Evolutionary conservation across 805 yeast genomes (phyloP).

Genomic region (Starmera pachycereana): DNA sequence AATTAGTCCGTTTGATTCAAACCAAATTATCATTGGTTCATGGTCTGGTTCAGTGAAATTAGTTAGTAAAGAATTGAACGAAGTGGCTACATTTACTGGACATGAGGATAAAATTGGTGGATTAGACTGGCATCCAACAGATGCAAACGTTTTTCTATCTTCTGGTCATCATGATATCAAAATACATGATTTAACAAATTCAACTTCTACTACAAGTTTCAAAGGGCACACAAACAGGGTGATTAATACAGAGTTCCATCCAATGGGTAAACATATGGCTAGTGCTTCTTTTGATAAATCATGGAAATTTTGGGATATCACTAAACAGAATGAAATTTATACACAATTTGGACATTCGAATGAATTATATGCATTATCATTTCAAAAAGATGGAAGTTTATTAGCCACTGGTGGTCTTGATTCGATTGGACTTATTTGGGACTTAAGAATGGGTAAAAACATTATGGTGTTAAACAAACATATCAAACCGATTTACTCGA

Average conservation of each 20-base stretch:
- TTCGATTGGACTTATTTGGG: slow-evolving; percentile 72
- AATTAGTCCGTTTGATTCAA: slow-evolving; percentile 27
- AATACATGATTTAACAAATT: slow-evolving; percentile 19
- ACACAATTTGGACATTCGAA: slow-evolving; percentile 83
- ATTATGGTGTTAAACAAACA: slow-evolving; percentile 57
- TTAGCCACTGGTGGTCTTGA: slow-evolving; percentile 74
- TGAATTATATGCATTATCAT: slow-evolving; percentile 50
- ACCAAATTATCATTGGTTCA: slow-evolving; percentile 52
- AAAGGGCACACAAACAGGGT: slow-evolving; percentile 49
- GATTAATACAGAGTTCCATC: slow-evolving; percentile 54
- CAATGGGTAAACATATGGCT: slow-evolving; percentile 42
- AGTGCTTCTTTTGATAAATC: slow-evolving; percentile 77
- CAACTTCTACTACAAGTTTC: slow-evolving; percentile 8
- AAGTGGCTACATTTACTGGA: slow-evolving; percentile 10
- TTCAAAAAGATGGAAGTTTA: slow-evolving; percentile 73
- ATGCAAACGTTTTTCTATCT: slow-evolving; percentile 26
- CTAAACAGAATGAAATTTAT: slow-evolving; percentile 36
- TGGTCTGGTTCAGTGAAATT: slow-evolving; percentile 73
- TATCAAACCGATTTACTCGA: slow-evolving; percentile 54
- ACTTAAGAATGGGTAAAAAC: slow-evolving; percentile 65
- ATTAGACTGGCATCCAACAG: slow-evolving; percentile 47
- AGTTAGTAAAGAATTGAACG: slow-evolving; percentile 30
- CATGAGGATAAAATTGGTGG: slow-evolving; percentile 61
- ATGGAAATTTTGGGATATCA: slow-evolving; percentile 82
- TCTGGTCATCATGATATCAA: slow-evolving; percentile 34